Conservation (phyloP, 2,329 filamentous ascomycete species). For the Sporothrix brasiliensis region DNA sequence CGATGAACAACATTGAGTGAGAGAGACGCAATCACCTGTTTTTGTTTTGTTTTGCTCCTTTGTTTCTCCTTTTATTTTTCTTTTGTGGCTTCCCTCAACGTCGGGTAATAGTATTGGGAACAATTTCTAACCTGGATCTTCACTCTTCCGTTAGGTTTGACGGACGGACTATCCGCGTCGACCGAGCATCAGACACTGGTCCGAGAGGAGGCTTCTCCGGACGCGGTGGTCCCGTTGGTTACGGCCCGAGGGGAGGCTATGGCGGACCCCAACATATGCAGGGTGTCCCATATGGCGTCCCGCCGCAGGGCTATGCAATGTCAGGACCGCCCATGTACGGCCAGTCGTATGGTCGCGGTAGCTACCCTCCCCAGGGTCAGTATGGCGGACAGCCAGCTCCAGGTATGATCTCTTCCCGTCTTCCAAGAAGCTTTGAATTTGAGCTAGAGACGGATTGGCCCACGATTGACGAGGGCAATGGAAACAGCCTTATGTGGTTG, state of each 20-base stretch:
- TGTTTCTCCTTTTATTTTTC: too few relatives aligned
- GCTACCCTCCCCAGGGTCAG: slow-evolving; percentile 44
- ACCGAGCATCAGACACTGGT: slow-evolving; percentile 86
- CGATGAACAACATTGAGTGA: slow-evolving; percentile 90
- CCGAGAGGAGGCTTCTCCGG: slow-evolving; percentile 60
- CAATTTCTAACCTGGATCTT: slow-evolving; percentile 35
- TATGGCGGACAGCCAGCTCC: slow-evolving; percentile 50
- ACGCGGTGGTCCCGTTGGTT: slow-evolving; percentile 44
- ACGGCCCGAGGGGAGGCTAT: slow-evolving; percentile 43
- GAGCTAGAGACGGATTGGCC: neutral
- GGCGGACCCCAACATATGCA: slow-evolving; percentile 43
- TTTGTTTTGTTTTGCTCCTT: neutral
- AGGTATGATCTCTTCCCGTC: slow-evolving; percentile 39
- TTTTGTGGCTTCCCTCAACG: neutral
- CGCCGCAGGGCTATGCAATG: slow-evolving; percentile 45
- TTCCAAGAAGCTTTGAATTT: neutral
- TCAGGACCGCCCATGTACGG: slow-evolving; percentile 45
- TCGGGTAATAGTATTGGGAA: neutral
- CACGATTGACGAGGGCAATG: neutral
- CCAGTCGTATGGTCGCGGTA: slow-evolving; percentile 50
- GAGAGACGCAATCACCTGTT: slow-evolving; percentile 42
- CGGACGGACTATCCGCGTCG: slow-evolving; percentile 89
- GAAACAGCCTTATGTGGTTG: neutral
- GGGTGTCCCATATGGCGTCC: slow-evolving; percentile 44
- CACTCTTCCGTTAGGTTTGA: slow-evolving; percentile 68